These are phyloP conservation scores for Magnusiomyces sp. DNA, from an alignment of 1,139 yeast genomes.

Conservation along the genomic window DNA sequence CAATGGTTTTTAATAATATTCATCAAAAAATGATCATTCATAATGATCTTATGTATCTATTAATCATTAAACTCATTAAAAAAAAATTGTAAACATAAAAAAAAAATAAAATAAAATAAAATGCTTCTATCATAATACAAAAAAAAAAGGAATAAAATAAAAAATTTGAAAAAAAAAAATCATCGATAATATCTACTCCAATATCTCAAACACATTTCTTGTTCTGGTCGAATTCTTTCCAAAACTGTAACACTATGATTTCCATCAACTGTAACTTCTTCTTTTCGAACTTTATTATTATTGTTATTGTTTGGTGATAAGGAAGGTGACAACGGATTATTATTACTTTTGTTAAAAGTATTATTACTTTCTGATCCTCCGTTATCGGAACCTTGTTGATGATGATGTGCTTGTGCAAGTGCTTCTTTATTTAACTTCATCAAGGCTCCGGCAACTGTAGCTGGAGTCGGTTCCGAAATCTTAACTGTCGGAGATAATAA, in stretches of 20 bases:
- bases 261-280: not conserved
- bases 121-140: no score
- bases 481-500: not conserved
- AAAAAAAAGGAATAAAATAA: no score
- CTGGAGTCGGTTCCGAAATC: not conserved
- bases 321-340: no score
- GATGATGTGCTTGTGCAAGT: not conserved
- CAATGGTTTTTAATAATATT: no score
- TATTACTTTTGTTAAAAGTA: no score
- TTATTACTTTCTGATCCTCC: not conserved
- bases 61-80: not conserved
- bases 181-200: slow-evolving; percentile 14
- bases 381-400: not conserved
- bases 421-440: not conserved
- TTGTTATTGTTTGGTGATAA: no score
- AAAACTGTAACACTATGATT: not conserved
- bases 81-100: no score
- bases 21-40: no score
- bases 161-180: no score
- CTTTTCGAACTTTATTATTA: slow-evolving; percentile 6
- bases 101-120: no score
- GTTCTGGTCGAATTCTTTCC: slow-evolving; percentile 9
- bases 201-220: slow-evolving; percentile 14
- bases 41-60: not conserved
- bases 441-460: not conserved